Conservation (phyloP, 495 filamentous ascomycete species). For the Lepidopterella palustris region DNA sequence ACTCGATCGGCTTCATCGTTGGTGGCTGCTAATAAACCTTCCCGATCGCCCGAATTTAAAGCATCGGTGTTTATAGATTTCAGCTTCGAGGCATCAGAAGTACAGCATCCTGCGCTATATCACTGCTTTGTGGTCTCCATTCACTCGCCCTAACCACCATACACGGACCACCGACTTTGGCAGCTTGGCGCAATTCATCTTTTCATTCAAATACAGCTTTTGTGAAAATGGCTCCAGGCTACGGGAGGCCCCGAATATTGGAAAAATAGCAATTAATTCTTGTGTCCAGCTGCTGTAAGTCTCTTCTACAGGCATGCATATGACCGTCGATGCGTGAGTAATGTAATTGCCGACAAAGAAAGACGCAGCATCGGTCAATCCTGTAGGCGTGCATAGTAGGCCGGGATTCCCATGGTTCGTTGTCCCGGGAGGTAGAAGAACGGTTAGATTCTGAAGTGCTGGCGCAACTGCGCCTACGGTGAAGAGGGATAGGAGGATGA, state of each 20-base stretch:
- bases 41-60: neutral
- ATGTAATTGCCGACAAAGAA: slow-evolving; percentile 15
- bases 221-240: neutral
- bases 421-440: slow-evolving; percentile 6
- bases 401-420: slow-evolving; percentile 4
- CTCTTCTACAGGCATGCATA: slow-evolving; percentile 5
- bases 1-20: neutral
- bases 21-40: neutral
- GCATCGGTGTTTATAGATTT: neutral
- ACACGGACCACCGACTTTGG: neutral
- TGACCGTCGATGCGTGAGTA: slow-evolving; percentile 8
- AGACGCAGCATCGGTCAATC: slow-evolving; percentile 2
- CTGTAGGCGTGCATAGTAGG: slow-evolving; percentile 12
- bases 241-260: slow-evolving; percentile 1
- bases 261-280: slow-evolving; percentile 7
- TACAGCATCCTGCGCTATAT: neutral
- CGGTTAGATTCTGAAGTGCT: slow-evolving; percentile 8
- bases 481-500: too few relatives aligned
- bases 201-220: neutral
- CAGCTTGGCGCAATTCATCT: neutral
- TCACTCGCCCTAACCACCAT: neutral
- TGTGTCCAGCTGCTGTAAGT: neutral
- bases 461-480: too few relatives aligned
- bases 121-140: neutral
- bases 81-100: neutral